Evolutionary conservation across 2,329 filamentous ascomycete species (phyloP).

Genomic region (Colletotrichum lini): DNA sequence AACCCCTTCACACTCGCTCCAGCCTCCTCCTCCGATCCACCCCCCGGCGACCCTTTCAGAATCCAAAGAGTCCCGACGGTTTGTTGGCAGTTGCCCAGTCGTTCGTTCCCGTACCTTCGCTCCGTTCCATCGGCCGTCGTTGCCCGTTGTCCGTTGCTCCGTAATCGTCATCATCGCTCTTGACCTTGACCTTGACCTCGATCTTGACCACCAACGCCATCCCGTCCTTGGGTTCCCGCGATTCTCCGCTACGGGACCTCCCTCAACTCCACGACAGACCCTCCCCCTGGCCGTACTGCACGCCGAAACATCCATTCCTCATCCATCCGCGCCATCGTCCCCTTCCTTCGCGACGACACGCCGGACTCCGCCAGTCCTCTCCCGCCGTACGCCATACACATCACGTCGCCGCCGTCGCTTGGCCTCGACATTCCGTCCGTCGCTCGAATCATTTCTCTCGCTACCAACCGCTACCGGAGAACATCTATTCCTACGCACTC

Average conservation of each 20-base stretch:
- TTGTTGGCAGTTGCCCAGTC: conserved; percentile 24
- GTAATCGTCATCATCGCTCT: conserved; percentile 24
- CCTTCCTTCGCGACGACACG: conserved; percentile 19
- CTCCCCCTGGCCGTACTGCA: conserved; percentile 19
- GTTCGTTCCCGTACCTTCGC: conserved; percentile 39
- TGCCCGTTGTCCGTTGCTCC: conserved; percentile 5
- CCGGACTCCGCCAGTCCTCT: conserved; percentile 4
- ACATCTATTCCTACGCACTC: neutral
- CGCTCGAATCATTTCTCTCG: conserved; percentile 10
- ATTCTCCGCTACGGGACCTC: conserved; percentile 14
- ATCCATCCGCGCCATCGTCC: conserved; percentile 11
- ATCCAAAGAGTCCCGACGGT: neutral
- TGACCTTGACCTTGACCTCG: conserved; percentile 24
- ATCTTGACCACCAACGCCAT: conserved; percentile 7
- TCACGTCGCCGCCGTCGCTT: conserved; percentile 8
- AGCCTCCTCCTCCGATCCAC: conserved; percentile 37
- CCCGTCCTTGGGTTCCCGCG: conserved; percentile 2
- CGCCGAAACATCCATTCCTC: conserved; percentile 20
- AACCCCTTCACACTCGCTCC: conserved; percentile 31
- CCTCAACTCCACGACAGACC: conserved; percentile 16
- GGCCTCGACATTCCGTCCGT: conserved; percentile 7
- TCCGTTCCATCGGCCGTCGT: conserved; percentile 22
- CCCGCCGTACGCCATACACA: conserved; percentile 12
- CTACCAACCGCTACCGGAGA: conserved; percentile 8
- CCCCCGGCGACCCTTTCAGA: neutral